Base-by-base conservation (phyloP, 176 grass and related monocot genomes). In the Microstegium vimineum region DNA sequence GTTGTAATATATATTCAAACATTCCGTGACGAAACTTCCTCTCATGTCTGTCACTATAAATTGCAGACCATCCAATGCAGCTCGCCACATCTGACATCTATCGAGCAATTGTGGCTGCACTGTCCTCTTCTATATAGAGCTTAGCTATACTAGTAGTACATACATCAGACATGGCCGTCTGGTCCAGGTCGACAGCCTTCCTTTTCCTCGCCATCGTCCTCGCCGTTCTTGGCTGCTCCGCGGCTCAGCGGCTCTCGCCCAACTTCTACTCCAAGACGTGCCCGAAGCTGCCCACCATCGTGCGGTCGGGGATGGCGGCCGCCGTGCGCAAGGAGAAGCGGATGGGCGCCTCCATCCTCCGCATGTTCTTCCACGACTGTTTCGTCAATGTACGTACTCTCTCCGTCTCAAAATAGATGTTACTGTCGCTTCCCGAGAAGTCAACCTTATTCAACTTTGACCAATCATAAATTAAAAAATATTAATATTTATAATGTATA, bases 331-430 rank as follows among this genome's bases (percentile, higher is more conserved):
- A 30, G 28, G 94, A 94, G 75, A 79, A 73, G 4, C 74, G 91
- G 27, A 97, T 97, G 94, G 91, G 86, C 28, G 91, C 94, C 1
- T 94, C 90, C 31, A 92, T 97, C 45, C 85, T 97, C 63, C 85
- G 94, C 43, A 45, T 97, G 37, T 88, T 89, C 85, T 97, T 94
- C 85, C 94, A 97, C 74, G 94, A 97, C 60, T 97, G 94, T 77
- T 97, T 97, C 69, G 90, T 90, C 71, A 91, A 97, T 82, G 92
- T 27, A n/a, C n/a, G n/a, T n/a, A n/a, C n/a, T n/a, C n/a, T n/a
- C n/a, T n/a, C n/a, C n/a, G n/a, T n/a, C n/a, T n/a, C n/a, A n/a
- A n/a, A n/a, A n/a, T n/a, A n/a, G n/a, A n/a, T n/a, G n/a, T n/a
- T n/a, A n/a, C n/a, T n/a, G n/a, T n/a, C n/a, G n/a, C n/a, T n/a